Percentiles rank a stretch among this genome's conserved stretches.
phyloP scores from a whole-genome alignment of 2,329 filamentous ascomycete genomes.

The Diaporthe eres region DNA sequence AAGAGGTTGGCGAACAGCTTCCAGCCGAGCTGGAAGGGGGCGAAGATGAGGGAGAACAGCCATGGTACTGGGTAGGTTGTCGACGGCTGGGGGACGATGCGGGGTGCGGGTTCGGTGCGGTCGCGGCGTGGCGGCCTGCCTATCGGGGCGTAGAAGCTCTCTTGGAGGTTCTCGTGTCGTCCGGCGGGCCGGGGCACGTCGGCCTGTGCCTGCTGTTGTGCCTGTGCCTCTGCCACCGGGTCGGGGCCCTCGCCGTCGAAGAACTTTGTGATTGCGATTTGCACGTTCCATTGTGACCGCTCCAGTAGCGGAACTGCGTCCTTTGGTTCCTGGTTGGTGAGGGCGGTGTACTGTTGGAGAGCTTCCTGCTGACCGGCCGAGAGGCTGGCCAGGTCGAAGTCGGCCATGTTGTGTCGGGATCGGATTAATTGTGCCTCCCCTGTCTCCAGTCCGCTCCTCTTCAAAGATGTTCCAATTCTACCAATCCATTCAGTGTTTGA shows the following conservation, averaged over 20 bases:
- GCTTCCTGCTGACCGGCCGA: slow-evolving; percentile 84
- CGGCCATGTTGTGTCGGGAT: slow-evolving; percentile 55
- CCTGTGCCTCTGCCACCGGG: slow-evolving; percentile 81
- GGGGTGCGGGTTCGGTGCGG: slow-evolving; percentile 78
- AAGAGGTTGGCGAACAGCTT: slow-evolving; percentile 78
- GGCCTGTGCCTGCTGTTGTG: slow-evolving; percentile 65
- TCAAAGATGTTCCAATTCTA: neutral
- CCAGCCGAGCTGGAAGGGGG: slow-evolving; percentile 83
- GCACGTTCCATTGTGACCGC: slow-evolving; percentile 95
- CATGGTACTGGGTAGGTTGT: slow-evolving; percentile 79
- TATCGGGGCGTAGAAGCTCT: slow-evolving; percentile 62
- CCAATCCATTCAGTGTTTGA: slow-evolving; percentile 24
- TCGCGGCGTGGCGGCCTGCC: slow-evolving; percentile 51
- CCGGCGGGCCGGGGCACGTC: slow-evolving; percentile 73
- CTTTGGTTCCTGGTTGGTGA: slow-evolving; percentile 85
- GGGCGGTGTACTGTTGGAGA: slow-evolving; percentile 87
- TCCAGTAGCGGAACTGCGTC: slow-evolving; percentile 85
- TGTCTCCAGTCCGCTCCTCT: slow-evolving; percentile 2
- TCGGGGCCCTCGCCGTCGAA: slow-evolving; percentile 95
- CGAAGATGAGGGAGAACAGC: slow-evolving; percentile 82
- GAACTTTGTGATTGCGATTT: slow-evolving; percentile 98
- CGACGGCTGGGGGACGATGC: slow-evolving; percentile 85
- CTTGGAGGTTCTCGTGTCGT: slow-evolving; percentile 81
- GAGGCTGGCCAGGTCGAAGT: slow-evolving; percentile 77
- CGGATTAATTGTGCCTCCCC: neutral